A percentile compares a stretch with the other conserved stretches of the same genome.
Evolutionary conservation across 345 rosid species (phyloP).

Genomic region (Capsella bursapastoris): DNA sequence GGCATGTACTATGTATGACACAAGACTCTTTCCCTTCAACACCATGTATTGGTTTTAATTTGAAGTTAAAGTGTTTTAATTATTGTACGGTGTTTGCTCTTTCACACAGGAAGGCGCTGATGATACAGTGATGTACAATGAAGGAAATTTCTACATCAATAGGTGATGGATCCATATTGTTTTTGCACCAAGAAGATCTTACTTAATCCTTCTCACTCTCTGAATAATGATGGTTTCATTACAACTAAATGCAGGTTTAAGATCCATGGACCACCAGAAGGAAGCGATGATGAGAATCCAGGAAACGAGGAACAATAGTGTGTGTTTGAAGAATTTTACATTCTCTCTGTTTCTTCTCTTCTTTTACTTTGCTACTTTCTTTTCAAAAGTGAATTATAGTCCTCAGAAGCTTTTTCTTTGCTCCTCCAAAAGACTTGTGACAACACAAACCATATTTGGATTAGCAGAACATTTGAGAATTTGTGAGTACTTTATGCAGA

Average conservation of each 20-base stretch:
- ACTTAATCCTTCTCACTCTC: background rate
- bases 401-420: background rate
- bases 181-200: background rate
- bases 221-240: background rate
- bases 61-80: background rate
- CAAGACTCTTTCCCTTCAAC: background rate
- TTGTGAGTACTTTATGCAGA: no score
- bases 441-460: background rate
- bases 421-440: background rate
- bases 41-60: background rate
- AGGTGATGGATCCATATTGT: conserved; percentile 2
- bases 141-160: conserved; percentile 8
- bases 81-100: background rate
- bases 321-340: conserved; percentile 10
- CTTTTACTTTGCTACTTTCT: background rate
- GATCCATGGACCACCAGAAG: background rate
- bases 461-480: background rate
- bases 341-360: background rate
- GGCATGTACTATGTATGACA: background rate
- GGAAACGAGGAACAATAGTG: background rate
- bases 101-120: conserved; percentile 4
- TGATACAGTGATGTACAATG: background rate
- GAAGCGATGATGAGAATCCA: conserved; percentile 13
- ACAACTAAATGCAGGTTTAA: background rate
- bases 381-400: background rate